Evolutionary conservation across 768 basidiomycete genomes (phyloP).

Genomic region (Calocybe gangraenosa): DNA sequence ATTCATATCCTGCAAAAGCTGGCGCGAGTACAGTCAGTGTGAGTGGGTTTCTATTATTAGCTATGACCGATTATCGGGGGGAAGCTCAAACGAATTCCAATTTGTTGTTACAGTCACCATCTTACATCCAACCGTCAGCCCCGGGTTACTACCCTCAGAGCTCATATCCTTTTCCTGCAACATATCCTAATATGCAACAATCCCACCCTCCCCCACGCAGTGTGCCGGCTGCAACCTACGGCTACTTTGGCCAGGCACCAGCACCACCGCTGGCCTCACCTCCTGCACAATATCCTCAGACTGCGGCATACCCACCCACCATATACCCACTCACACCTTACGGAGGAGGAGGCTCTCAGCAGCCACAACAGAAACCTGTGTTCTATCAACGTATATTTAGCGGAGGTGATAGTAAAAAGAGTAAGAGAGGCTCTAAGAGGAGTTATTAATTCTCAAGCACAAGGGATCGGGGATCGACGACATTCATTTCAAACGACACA

Average conservation of each 20-base stretch:
- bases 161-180: neutral
- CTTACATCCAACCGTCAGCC: neutral
- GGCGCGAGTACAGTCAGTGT: constrained; percentile 3
- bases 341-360: constrained; percentile 1
- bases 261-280: neutral
- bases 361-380: constrained; percentile 1
- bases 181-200: neutral
- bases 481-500: neutral
- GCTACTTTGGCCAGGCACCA: neutral
- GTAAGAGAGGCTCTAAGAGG: neutral
- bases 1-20: neutral
- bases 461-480: neutral
- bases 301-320: constrained; percentile 4
- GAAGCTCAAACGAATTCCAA: neutral
- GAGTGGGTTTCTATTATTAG: neutral
- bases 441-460: neutral
- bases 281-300: constrained; percentile 8
- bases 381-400: constrained; percentile 10
- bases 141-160: constrained; percentile 2
- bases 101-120: neutral
- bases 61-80: neutral
- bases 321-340: constrained; percentile 10
- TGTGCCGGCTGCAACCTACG: neutral
- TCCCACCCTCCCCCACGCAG: neutral
- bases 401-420: constrained; percentile 1